Base-by-base conservation (phyloP, 495 filamentous ascomycete genomes). In the Tuber borchii region DNA sequence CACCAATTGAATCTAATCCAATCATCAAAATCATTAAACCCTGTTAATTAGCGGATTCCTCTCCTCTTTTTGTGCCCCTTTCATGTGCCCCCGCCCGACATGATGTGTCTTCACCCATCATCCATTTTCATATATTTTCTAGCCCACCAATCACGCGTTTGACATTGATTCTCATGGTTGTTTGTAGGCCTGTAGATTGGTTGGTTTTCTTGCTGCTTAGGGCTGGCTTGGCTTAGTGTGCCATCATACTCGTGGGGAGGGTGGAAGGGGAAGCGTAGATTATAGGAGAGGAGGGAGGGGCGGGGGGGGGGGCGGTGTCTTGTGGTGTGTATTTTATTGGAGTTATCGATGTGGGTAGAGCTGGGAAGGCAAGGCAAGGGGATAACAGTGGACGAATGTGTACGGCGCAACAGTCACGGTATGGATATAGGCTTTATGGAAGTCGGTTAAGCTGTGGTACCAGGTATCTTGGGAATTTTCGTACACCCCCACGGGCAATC, bases 1-100 rank as follows among this genome's bases (percentile, higher is more conserved):
- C 56, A n/a, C 16, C 56, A 65, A 65, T 34, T 65, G 56, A 65
- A 65, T 65, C 56, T 34, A 65, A 65, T 65, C 56, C 56, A 65
- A 65, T 65, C 56, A 65, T 65, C 56, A 34, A 65, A 65, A 65
- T 65, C 26, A 65, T 65, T 34, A 65, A 65, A 34, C 56, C 26
- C 31, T 65, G 56, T 65, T 65, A 34, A 65, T 65, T 65, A 65
- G 26, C 14, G 26, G 34, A 65, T 65, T 34, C 26, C 56, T 34
- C 26, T 65, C 31, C 56, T 46, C 20, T 34, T 34, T 65, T 65
- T 34, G 26, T 65, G 56, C 26, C 31, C 12, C 48, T n/a, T 56
- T 56, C 48, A 56, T n/a, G 48, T 56, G 48, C 48, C 22, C 48
- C 56, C 26, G 26, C 26, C 26, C 56, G 26, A 17, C 31, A 65